Evolutionary conservation across 2,329 filamentous ascomycete species (phyloP), one percentile per base, ranked within the genome.

Genomic region (Stagonosporopsis vannaccii): DNA sequence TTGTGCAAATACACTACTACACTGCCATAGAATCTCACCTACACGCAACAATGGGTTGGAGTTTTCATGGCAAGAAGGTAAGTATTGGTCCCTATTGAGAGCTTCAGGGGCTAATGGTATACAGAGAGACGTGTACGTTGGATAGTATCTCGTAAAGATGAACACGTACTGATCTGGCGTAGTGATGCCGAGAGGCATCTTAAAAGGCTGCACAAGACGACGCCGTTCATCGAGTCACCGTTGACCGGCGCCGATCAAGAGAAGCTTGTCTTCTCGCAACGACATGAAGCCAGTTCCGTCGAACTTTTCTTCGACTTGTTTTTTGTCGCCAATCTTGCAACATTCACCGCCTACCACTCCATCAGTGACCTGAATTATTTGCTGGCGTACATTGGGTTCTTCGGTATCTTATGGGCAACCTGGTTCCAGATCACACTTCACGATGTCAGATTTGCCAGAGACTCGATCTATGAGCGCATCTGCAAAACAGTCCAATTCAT

Each of bases 401-500:
- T 76, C 42, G 72, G 69, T 23, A 72, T 77, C 33, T 52, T 77
- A 9, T 77, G 75, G 75, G 69, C 68, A 6, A 68, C 59, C 9
- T 77, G 75, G 75, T 76, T 76, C 54, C 73, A 77, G 51, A 69
- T 76, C 44, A 75, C 72, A 12, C 67, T 77, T 4, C 72, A 76
- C 56, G 75, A 77, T 70, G 74, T 76, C n/a, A 71, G 74, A 1
- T 77, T 77, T 57, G 72, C 74, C 2, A 65, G 74, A 45, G 74
- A 77, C 46, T 72, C 68, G 11, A 62, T 76, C 2, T 77, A 75
- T 51, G 74, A 77, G 63, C 69, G 75, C 7, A 52, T 62, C 7
- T 76, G 73, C 69, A 77, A 76, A 58, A 68, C 68, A 3, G 46
- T 73, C 1, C 75, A 77, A 46, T 75, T 76, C 58, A 72, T 74